Base-by-base conservation (phyloP, 2,329 filamentous ascomycete species). In the Exophiala calicioides region DNA sequence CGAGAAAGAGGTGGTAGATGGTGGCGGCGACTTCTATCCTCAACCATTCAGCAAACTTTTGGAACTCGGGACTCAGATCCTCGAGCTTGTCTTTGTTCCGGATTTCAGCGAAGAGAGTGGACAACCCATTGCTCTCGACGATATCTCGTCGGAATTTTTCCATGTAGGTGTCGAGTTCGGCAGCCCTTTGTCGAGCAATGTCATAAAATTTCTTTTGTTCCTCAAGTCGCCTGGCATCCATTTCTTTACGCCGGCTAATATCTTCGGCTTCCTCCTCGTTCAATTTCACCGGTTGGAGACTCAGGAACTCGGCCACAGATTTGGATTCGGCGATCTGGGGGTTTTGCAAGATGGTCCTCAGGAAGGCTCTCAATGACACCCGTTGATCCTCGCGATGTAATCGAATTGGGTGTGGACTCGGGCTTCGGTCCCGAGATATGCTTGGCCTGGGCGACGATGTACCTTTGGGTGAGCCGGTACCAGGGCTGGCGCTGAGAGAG, bases 21-120 rank as follows among this genome's bases (percentile, higher is more conserved):
- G 93, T 96, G 30, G 93, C 93, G 18, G 93, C 93, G 37, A 98
- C 85, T 70, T 98, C 93, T 62, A 98, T 98, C 29, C 93, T 85
- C 39, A 97, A 74, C 93, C 93, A 98, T 67, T 98, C 93, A 13
- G 91, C 91, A 64, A 98, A 97, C 66, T 97, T 98, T 62, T 93
- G 88, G 67, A 97, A 97, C 65, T 97, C 90, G 8, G 94, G 85
- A 62, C 88, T 95, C 42, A 98, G 78, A 58, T 96, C 89, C 55
- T 82, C 79, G 42, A 98, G 91, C 3, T 80, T 89, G 50, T 88
- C 78, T 72, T 97, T 97, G 45, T 90, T 84, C 60, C 86, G 87
- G 67, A 98, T 95, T 65, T 97, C 93, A 47, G 86, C 79, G 68
- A 98, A 97, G 1, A 98, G 78, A 65, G 87, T 91, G 0, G 91